These are phyloP conservation scores for Yarrowia phangngaensis DNA, from an alignment of 805 yeast genomes.

Conservation along the genomic window DNA sequence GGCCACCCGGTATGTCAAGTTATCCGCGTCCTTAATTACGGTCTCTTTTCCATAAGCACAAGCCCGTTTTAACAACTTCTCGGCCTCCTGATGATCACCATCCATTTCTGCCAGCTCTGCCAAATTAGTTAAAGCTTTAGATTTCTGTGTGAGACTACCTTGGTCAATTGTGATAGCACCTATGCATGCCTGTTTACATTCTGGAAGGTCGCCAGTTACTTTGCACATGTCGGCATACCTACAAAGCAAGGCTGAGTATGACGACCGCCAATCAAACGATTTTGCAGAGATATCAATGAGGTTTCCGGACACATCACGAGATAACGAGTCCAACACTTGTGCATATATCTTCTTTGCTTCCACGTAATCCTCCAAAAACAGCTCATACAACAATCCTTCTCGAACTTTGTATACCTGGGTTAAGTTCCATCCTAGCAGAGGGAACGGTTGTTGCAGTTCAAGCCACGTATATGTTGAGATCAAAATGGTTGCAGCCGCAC, in stretches of 20 bases:
- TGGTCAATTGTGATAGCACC: constrained; percentile 1
- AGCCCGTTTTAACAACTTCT: constrained; percentile 1
- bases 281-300: background rate
- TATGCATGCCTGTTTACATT: constrained; percentile 9
- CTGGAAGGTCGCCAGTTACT: constrained; percentile 3
- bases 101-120: constrained; percentile 19
- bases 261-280: constrained; percentile 2
- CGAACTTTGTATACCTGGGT: background rate
- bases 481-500: background rate
- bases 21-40: background rate
- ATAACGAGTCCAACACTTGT: constrained; percentile 1
- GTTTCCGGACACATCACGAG: constrained; percentile 15
- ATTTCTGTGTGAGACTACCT: constrained; percentile 1
- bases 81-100: constrained; percentile 1
- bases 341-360: background rate
- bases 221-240: constrained; percentile 23
- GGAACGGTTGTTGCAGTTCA: constrained; percentile 15
- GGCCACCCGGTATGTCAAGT: constrained; percentile 4
- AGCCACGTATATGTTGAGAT: background rate
- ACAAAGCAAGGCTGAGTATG: constrained; percentile 11
- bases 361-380: constrained; percentile 2
- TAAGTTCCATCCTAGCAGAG: constrained; percentile 2
- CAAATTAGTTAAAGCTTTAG: constrained; percentile 1
- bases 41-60: constrained; percentile 19
- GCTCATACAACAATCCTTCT: constrained; percentile 14